Evolutionary conservation across 2,329 filamentous ascomycete genomes (phyloP), one percentile per base, ranked within the genome.

Genomic region (Coniochaeta sp.): DNA sequence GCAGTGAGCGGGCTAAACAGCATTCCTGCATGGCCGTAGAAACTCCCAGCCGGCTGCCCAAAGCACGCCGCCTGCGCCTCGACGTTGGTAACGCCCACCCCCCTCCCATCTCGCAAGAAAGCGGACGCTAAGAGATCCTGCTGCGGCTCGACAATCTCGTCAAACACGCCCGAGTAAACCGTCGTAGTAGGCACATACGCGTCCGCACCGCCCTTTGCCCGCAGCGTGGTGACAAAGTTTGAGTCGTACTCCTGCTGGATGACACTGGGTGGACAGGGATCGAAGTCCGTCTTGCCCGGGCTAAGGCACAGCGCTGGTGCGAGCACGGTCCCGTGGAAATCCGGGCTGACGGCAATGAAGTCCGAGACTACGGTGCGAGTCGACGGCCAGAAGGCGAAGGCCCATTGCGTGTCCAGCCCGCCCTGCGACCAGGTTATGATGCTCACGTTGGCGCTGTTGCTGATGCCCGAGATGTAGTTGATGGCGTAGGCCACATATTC

Each of bases 401-500:
- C 80, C 83, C 82, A 85, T 67, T 86, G 83, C 0, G 77, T 72
- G 61, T 81, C 72, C 1, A 85, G 69, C 56, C 77, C 78, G 17
- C 82, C 82, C 68, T 86, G 81, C 0, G 80, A 83, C 80, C 79
- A 85, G 16, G 74, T 75, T n/a, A 84, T 68, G 22, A 83, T 71
- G 19, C 73, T 71, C 7, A 81, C 70, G 22, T 77, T 73, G 17
- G 67, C 63, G 24, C 71, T 67, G 52, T 65, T 62, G 50, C 72
- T 74, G 62, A 81, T 69, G 36, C 68, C 72, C 31, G 72, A 69
- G 61, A 84, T 74, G 69, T 85, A 85, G 70, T 85, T 81, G 62
- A 85, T 79, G 6, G 82, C 81, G 67, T 86, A 84, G 3, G 81
- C 80, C 43, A 82, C 76, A 64, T 81, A 84, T 67, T 85, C 82